Conservation (phyloP, 257 asterid genomes). For the Henckelia pumila region DNA sequence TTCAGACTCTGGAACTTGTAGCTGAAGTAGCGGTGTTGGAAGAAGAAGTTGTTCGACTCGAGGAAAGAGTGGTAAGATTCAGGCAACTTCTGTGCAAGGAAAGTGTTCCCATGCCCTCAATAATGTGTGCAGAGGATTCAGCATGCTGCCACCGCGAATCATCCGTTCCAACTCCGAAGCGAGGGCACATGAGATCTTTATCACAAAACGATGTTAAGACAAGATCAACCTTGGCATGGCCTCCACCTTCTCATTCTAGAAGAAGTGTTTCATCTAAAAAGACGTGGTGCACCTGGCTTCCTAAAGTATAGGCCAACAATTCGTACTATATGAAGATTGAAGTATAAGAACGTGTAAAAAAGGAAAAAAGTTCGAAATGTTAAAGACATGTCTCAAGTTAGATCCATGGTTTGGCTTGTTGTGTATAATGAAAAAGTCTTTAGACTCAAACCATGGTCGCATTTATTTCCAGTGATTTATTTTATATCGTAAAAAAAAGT, state of each 20-base stretch:
- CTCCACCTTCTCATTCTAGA: neutral
- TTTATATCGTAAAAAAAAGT: too few relatives aligned
- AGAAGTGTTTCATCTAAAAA: neutral
- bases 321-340: too few relatives aligned
- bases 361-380: too few relatives aligned
- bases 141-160: neutral
- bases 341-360: neutral
- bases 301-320: neutral
- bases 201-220: constrained; percentile 50
- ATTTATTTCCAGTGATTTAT: too few relatives aligned
- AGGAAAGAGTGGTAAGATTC: constrained; percentile 58
- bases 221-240: constrained; percentile 23
- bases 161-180: neutral
- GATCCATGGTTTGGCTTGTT: too few relatives aligned
- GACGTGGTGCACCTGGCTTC: neutral
- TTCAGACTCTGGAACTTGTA: constrained; percentile 79
- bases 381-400: neutral
- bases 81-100: constrained; percentile 66
- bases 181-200: constrained; percentile 55
- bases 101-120: constrained; percentile 53
- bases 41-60: constrained; percentile 86
- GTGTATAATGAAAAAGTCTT: too few relatives aligned
- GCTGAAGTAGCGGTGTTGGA: constrained; percentile 97
- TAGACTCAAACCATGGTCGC: too few relatives aligned
- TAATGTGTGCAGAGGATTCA: constrained; percentile 29